Percentiles rank a stretch among this genome's conserved stretches.
phyloP scores from a whole-genome alignment of 2,329 filamentous ascomycete genomes.

The Colletotrichum sidae region DNA sequence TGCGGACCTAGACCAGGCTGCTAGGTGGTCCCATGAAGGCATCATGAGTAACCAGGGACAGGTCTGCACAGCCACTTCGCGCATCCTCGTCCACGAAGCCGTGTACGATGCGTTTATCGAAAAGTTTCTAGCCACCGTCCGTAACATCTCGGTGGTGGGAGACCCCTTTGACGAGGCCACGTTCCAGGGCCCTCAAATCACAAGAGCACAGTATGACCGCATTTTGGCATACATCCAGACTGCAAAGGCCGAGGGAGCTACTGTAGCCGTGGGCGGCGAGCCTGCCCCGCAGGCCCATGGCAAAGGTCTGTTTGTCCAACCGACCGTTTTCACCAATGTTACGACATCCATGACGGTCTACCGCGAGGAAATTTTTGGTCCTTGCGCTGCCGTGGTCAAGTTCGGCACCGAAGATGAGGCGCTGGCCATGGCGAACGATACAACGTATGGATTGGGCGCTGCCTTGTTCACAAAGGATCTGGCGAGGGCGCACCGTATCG shows the following conservation, averaged over 20 bases:
- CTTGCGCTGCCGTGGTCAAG: slow-evolving; percentile 42
- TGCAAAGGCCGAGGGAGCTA: slow-evolving; percentile 73
- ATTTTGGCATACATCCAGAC: slow-evolving; percentile 73
- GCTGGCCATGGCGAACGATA: slow-evolving; percentile 52
- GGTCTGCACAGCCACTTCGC: slow-evolving; percentile 69
- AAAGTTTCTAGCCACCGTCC: slow-evolving; percentile 69
- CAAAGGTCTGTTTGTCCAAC: slow-evolving; percentile 44
- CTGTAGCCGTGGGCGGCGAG: slow-evolving; percentile 57
- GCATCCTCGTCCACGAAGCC: slow-evolving; percentile 68
- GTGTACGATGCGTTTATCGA: slow-evolving; percentile 70
- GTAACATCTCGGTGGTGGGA: slow-evolving; percentile 68
- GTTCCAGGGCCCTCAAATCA: slow-evolving; percentile 77
- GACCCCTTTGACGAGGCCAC: slow-evolving; percentile 73
- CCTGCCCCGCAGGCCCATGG: slow-evolving; percentile 58
- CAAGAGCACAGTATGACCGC: slow-evolving; percentile 71
- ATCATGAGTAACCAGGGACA: slow-evolving; percentile 69
- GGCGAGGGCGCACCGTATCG: slow-evolving; percentile 50
- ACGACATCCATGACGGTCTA: slow-evolving; percentile 43
- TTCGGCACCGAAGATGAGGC: slow-evolving; percentile 50
- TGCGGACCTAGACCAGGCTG: slow-evolving; percentile 71
- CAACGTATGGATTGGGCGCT: slow-evolving; percentile 66
- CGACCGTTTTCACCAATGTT: slow-evolving; percentile 45
- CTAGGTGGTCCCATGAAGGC: slow-evolving; percentile 59
- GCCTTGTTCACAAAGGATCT: slow-evolving; percentile 69
- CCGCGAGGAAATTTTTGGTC: slow-evolving; percentile 48